A percentile compares a stretch with the other conserved stretches of the same genome.
Conservation (phyloP, 1,284 basidiomycete species). For the Malassezia yamatoensis region DNA sequence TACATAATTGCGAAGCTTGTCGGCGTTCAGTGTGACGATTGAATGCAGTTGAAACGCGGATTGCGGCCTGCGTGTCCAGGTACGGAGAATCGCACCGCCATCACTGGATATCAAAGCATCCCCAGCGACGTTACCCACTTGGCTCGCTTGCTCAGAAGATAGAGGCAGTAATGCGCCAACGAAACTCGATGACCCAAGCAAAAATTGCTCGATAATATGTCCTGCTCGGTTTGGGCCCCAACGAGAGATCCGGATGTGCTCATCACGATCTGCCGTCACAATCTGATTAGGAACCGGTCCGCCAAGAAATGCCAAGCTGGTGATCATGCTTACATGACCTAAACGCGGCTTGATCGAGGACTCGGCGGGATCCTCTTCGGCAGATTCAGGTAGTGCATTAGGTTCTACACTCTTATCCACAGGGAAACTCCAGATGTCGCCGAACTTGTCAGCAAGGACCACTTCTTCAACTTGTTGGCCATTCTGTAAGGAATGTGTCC, state of each 20-base stretch:
- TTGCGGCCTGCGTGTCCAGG: slow-evolving; percentile 18
- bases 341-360: slow-evolving; percentile 27
- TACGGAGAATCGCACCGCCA: slow-evolving; percentile 27
- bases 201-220: slow-evolving; percentile 33
- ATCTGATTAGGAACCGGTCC: slow-evolving; percentile 18
- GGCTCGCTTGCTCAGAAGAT: not conserved
- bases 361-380: slow-evolving; percentile 25
- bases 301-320: slow-evolving; percentile 29
- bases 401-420: slow-evolving; percentile 1
- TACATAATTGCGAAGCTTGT: slow-evolving; percentile 3
- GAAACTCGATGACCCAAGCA: slow-evolving; percentile 31
- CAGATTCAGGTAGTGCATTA: not conserved
- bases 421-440: slow-evolving; percentile 27
- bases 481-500: slow-evolving; percentile 18
- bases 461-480: slow-evolving; percentile 23
- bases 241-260: slow-evolving; percentile 44
- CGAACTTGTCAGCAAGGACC: slow-evolving; percentile 34
- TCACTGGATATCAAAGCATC: slow-evolving; percentile 28
- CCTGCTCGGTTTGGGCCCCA: slow-evolving; percentile 33
- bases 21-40: slow-evolving; percentile 3
- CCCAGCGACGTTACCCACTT: slow-evolving; percentile 2
- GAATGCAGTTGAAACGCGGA: slow-evolving; percentile 1
- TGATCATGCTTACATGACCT: slow-evolving; percentile 41
- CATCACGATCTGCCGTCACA: slow-evolving; percentile 40
- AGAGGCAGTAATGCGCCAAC: slow-evolving; percentile 28